These are phyloP conservation scores for Cynanchum wilfordii DNA, from an alignment of 257 asterid genomes.

Conservation along the genomic window DNA sequence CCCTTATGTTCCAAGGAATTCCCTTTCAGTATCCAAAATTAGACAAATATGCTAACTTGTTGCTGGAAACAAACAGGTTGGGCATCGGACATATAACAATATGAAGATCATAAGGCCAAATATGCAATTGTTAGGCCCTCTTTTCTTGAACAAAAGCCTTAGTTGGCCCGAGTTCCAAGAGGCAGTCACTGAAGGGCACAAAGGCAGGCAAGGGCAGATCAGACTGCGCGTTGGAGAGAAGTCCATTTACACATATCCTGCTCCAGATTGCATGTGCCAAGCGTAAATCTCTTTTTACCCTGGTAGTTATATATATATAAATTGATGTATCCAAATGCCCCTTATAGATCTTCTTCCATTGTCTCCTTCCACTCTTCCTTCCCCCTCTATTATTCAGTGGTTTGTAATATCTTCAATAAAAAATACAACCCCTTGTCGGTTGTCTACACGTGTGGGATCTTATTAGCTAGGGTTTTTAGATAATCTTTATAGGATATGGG, in stretches of 20 bases:
- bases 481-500: not conserved
- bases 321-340: not conserved
- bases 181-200: slow-evolving; percentile 37
- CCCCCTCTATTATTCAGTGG: not conserved
- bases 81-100: slow-evolving; percentile 23
- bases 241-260: slow-evolving; percentile 41
- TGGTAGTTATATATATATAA: not conserved
- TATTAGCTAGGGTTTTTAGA: not conserved
- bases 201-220: slow-evolving; percentile 40
- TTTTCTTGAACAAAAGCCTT: slow-evolving; percentile 33
- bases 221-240: slow-evolving; percentile 30
- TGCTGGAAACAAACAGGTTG: slow-evolving; percentile 11
- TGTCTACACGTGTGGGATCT: not conserved
- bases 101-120: slow-evolving; percentile 40
- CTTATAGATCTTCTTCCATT: not conserved
- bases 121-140: slow-evolving; percentile 38
- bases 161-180: slow-evolving; percentile 38
- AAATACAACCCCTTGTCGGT: not conserved
- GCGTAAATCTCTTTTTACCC: not conserved
- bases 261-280: slow-evolving; percentile 45
- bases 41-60: not conserved
- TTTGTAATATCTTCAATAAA: slow-evolving; percentile 4
- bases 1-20: not conserved
- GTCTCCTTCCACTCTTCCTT: not conserved
- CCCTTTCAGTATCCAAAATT: not conserved